Evolutionary conservation across 179 eudicot genomes (phyloP).

Genomic region (Corrigiola litoralis): DNA sequence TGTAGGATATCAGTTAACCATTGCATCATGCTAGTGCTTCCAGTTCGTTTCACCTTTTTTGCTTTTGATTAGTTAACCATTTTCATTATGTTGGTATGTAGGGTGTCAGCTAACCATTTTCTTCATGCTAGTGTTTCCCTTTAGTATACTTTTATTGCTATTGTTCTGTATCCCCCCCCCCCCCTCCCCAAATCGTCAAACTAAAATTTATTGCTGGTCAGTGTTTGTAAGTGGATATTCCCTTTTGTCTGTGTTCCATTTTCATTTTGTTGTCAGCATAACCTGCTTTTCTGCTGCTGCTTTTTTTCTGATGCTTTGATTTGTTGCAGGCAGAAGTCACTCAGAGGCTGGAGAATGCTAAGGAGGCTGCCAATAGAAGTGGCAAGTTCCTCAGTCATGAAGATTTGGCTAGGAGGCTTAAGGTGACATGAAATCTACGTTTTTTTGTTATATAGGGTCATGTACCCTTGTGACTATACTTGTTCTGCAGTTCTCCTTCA

Average conservation of each 20-base stretch:
- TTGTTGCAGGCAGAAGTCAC: slow-evolving; percentile 81
- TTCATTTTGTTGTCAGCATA: not conserved
- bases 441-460: not conserved
- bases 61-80: too few species aligned
- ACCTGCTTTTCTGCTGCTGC: not conserved
- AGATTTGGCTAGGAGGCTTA: slow-evolving; percentile 83
- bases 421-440: slow-evolving; percentile 41
- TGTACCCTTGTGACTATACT: not conserved
- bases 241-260: not conserved
- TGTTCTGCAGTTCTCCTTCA: not conserved
- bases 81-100: too few species aligned
- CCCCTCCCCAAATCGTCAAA: too few species aligned
- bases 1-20: too few species aligned
- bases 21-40: too few species aligned
- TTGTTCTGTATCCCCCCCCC: too few species aligned
- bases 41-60: too few species aligned
- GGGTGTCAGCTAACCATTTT: too few species aligned
- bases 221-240: too few species aligned
- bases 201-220: not conserved
- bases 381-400: slow-evolving; percentile 58
- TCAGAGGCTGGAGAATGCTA: slow-evolving; percentile 67
- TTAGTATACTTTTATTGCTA: too few species aligned
- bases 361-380: slow-evolving; percentile 46
- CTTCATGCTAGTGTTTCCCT: too few species aligned
- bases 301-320: slow-evolving; percentile 1